Conservation (phyloP, 2,329 filamentous ascomycete genomes). For the Colletotrichum liriopes region DNA sequence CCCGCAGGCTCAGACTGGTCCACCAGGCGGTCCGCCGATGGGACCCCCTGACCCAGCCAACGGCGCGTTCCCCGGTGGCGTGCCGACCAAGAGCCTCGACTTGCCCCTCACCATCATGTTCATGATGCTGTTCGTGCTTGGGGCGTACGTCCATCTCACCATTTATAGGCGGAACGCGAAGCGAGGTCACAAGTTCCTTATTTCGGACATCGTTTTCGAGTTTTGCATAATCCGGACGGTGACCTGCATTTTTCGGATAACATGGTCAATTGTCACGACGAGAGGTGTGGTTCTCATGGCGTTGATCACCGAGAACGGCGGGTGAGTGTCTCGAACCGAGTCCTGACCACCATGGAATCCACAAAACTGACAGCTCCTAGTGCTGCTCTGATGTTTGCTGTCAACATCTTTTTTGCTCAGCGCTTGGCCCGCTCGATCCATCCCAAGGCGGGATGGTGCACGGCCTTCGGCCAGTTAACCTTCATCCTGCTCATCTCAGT, state of each 20-base stretch:
- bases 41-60: conserved; percentile 32
- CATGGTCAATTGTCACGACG: conserved; percentile 50
- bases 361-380: conserved; percentile 41
- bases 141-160: conserved; percentile 46
- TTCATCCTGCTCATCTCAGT: conserved; percentile 49
- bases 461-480: conserved; percentile 45
- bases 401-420: conserved; percentile 58
- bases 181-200: conserved; percentile 56
- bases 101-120: conserved; percentile 47
- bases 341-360: not conserved
- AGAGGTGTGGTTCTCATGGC: conserved; percentile 52
- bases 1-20: conserved; percentile 18
- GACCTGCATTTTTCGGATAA: conserved; percentile 55
- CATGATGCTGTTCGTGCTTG: conserved; percentile 46
- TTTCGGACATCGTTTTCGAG: conserved; percentile 55
- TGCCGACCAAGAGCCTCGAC: conserved; percentile 43
- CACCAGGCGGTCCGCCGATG: conserved; percentile 20
- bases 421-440: conserved; percentile 57
- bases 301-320: conserved; percentile 55
- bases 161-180: conserved; percentile 50
- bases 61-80: conserved; percentile 36
- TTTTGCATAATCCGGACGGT: conserved; percentile 55
- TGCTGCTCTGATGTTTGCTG: conserved; percentile 53
- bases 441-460: conserved; percentile 54
- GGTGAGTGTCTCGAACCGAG: conserved; percentile 42